These are phyloP conservation scores for Balamuthia mandrillaris DNA, from an alignment of 208 protist species.

Conservation along the genomic window DNA sequence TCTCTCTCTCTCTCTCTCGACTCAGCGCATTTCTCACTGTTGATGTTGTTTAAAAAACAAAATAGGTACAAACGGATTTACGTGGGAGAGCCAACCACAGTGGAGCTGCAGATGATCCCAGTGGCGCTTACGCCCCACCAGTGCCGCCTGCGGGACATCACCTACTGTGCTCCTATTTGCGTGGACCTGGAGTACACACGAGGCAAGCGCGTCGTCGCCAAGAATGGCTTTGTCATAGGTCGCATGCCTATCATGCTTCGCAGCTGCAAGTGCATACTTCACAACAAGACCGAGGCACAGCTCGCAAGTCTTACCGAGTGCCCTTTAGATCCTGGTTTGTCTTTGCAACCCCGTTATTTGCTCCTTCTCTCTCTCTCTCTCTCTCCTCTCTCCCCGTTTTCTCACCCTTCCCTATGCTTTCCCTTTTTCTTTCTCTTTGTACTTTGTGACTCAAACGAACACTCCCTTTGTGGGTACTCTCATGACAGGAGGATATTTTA, in stretches of 20 bases:
- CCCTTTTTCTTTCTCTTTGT: neutral
- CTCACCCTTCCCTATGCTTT: neutral
- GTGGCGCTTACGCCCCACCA: constrained; percentile 80
- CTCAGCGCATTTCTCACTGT: too few relatives aligned
- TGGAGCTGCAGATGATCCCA: constrained; percentile 69
- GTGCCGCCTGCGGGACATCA: constrained; percentile 93
- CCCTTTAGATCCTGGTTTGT: constrained; percentile 90
- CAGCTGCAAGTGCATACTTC: constrained; percentile 92
- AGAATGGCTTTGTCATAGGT: constrained; percentile 89
- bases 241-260: constrained; percentile 99
- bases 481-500: constrained; percentile 94
- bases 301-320: constrained; percentile 95
- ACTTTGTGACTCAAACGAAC: neutral
- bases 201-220: constrained; percentile 69
- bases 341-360: neutral
- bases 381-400: neutral
- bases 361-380: neutral
- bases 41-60: too few relatives aligned
- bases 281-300: constrained; percentile 82
- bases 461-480: neutral
- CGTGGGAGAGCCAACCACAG: constrained; percentile 64
- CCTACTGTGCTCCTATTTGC: constrained; percentile 88
- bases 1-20: too few relatives aligned
- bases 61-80: constrained; percentile 70
- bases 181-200: constrained; percentile 81